Evolutionary conservation across 2,329 filamentous ascomycete genomes (phyloP), one percentile per base, ranked within the genome.

Genomic region (Fusarium sp.): DNA sequence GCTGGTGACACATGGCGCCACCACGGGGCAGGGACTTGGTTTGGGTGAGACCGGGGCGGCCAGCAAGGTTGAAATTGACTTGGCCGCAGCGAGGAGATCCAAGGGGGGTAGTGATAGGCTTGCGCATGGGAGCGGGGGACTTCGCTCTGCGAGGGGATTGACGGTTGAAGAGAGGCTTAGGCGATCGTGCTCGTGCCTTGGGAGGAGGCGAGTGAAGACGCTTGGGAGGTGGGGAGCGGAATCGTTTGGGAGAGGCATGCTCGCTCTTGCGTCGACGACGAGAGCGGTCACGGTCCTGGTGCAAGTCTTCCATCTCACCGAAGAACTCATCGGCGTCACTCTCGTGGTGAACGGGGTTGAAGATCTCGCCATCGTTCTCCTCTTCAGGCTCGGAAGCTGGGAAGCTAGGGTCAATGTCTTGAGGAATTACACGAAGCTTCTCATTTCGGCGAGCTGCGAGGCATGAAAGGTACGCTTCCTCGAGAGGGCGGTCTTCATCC

Each of bases 371-470:
- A 40, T 93, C 92, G 48, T 93, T 92, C 28, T 95, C 91, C 71
- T 94, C 90, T 72, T 99, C 96, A 0, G 92, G 92, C 73, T 98
- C 96, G 0, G 94, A 97, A 1, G 94, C 94, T 0, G 96, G 96
- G 78, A 99, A 99, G 76, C 94, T 98, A 2, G 96, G 96, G 76
- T 99, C 96, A 64, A 98, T 97, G 74, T 98, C 96, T 77, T 98
- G 96, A n/a, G 96, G 95, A 30, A 95, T 93, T 30, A 89, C 78
- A 68, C 92, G 90, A 65, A 94, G 91, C 82, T 94, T 97, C 72
- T 91, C 90, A 48, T 90, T 90, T 73, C 94, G 91, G 71, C 92
- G 90, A 58, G 93, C 90, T 75, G 94, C 92, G 61, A 97, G 86
- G 74, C 92, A 93, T 4, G 93, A 92, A 59, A 97, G 87, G 79